Base-by-base conservation (phyloP, 2,329 filamentous ascomycete species). In the Rachicladosporium sp. region DNA sequence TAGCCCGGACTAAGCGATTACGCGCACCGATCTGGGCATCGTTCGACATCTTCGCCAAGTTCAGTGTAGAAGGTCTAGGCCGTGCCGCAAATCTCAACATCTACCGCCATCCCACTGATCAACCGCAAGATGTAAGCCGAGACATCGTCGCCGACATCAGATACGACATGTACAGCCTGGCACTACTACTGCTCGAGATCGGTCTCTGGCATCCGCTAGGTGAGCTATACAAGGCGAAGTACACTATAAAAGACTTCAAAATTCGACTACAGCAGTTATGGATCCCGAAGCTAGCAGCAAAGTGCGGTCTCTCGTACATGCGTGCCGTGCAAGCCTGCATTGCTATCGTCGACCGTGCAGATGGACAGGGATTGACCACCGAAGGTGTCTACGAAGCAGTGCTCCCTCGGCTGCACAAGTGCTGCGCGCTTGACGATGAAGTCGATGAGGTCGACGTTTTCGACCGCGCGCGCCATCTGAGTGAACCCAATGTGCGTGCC, bases 301-400 rank as follows among this genome's bases (percentile, higher is more conserved):
- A 76, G 53, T 87, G 82, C 48, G 82, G 82, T 10, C 81, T 76
- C 6, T 67, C 82, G 0, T 89, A 86, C 58, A 80, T 78, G 71
- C 80, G 78, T 52, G 82, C 80, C 1, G 81, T 85, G 2, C 73
- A 82, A 53, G 70, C 74, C 3, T 87, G 82, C 50, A 78, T 81
- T 67, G 69, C 69, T 42, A 78, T 80, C n/a, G 76, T 80, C 2
- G 80, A 86, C 31, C 10, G 43, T 46, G 21, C 47, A 50, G 29
- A 47, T 41, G 33, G 46, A 45, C 13, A 38, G 45, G 32, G 35
- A 21, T 40, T 56, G 29, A 52, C 46, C 34, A 44, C 38, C 3
- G 52, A 55, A 15, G 51, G 48, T 6, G 45, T 52, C 7, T 60
- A 57, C 31, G 52, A 49, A 4, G 46, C 46, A 29, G 44, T 60